Base-by-base conservation (phyloP, 2,329 filamentous ascomycete genomes). In the Fusarium sp. region DNA sequence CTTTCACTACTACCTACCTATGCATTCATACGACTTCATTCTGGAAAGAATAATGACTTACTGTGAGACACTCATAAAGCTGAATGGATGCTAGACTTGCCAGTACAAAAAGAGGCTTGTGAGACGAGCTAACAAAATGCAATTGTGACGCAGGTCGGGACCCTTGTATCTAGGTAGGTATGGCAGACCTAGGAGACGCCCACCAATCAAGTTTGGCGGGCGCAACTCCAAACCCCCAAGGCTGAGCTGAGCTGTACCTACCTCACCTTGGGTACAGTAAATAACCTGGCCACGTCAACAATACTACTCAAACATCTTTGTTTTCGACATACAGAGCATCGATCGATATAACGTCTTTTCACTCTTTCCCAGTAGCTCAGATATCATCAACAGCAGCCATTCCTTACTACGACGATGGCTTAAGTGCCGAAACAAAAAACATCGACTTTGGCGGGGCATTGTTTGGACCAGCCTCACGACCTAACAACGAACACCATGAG, bases 401-500 rank as follows among this genome's bases (percentile, higher is more conserved):
- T 47, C 31, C 28, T 54, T 49, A 44, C 42, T 38, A 57, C 44
- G 57, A 65, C 34, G 36, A 73, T 70, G 61, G 44, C 65, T 60
- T 74, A 54, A 67, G 50, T 26, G 38, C 40, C 52, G 24, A 62
- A 63, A 43, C 46, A 46, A 55, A 50, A 42, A 65, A 9, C 45
- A 65, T 57, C 50, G 42, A 73, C 57, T 67, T 65, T 70, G 69
- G 71, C 62, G 72, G 72, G 71, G 71, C 67, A 70, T 56, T 68
- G 46, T 65, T 68, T 65, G 40, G 55, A 70, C 54, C 68, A 74
- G 45, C 62, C 63, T 71, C 55, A 46, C 54, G 31, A 62, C 58
- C 53, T 39, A 51, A 54, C 57, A 46, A 45, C 45, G 33, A 60
- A 66, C 76, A 81, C 67, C 69, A 85, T 85, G 84, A 84, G 83